Percentiles rank a stretch among this genome's conserved stretches.
These are phyloP conservation scores for Scolecobasidium constrictum DNA, from an alignment of 2,329 filamentous ascomycete species.

Conservation along the genomic window DNA sequence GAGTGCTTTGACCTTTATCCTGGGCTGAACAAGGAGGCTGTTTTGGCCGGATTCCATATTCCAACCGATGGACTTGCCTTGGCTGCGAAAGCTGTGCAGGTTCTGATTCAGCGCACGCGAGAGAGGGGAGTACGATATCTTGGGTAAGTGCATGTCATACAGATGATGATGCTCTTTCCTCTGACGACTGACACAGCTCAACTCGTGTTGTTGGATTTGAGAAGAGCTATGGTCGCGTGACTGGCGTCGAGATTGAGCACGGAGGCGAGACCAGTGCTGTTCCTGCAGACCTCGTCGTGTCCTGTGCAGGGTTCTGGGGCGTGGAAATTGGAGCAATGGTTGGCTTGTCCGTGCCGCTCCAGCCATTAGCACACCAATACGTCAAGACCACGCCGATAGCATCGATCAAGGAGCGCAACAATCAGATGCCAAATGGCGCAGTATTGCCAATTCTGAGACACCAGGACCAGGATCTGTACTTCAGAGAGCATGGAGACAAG, in stretches of 20 bases:
- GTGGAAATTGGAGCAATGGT: conserved; percentile 54
- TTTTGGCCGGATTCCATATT: conserved; percentile 50
- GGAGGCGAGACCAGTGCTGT: conserved; percentile 27
- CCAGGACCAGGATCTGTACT: conserved; percentile 55
- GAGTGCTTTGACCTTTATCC: conserved; percentile 46
- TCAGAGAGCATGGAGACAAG: conserved; percentile 52
- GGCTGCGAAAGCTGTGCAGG: conserved; percentile 49
- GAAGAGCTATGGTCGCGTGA: conserved; percentile 37
- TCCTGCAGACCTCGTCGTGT: conserved; percentile 49
- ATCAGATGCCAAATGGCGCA: conserved; percentile 36
- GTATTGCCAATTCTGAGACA: conserved; percentile 48
- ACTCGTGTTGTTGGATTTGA: conserved; percentile 50
- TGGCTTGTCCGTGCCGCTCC: conserved; percentile 44
- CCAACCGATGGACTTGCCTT: conserved; percentile 51
- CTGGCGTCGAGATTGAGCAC: conserved; percentile 41
- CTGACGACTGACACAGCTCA: too few species aligned
- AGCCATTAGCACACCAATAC: conserved; percentile 54
- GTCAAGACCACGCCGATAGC: conserved; percentile 48
- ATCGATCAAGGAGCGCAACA: conserved; percentile 29
- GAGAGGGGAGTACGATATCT: conserved; percentile 49
- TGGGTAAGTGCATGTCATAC: too few species aligned
- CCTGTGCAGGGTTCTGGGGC: conserved; percentile 56
- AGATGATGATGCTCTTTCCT: too few species aligned
- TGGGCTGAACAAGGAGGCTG: conserved; percentile 39
- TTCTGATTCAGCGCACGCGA: conserved; percentile 47